Evolutionary conservation across 345 rosid species (phyloP).

Genomic region (Litchi chinensis): DNA sequence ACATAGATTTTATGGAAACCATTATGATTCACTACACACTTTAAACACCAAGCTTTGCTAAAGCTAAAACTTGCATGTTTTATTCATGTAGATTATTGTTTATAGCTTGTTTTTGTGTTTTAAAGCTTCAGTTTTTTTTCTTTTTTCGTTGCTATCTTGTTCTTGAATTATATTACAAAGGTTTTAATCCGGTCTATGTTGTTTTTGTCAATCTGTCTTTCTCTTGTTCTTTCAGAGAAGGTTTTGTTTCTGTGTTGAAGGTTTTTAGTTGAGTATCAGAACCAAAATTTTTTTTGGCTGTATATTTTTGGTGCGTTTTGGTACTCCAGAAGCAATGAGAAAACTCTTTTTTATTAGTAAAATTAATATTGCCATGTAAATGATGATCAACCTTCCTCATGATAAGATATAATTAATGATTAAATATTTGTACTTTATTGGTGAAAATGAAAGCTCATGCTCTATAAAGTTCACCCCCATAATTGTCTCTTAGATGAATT

Average conservation of each 20-base stretch:
- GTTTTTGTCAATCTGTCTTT: too few species aligned
- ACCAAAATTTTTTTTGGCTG: too few species aligned
- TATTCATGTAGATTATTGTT: too few species aligned
- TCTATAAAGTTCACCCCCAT: background rate
- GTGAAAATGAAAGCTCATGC: background rate
- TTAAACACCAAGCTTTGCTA: background rate
- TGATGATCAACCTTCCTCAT: conserved; percentile 17
- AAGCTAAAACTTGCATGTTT: too few species aligned
- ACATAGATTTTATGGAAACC: too few species aligned
- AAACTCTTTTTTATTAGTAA: background rate
- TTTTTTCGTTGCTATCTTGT: background rate
- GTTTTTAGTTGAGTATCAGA: background rate
- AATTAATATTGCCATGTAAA: background rate
- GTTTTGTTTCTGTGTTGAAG: background rate
- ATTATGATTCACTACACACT: too few species aligned
- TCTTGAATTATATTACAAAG: background rate
- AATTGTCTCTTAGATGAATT: background rate
- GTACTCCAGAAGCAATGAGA: too few species aligned
- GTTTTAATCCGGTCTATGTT: background rate
- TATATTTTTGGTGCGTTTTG: too few species aligned
- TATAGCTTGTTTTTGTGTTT: background rate
- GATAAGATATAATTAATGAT: background rate
- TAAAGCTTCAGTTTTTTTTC: background rate
- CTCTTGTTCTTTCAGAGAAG: background rate
- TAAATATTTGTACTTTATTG: background rate